Evolutionary conservation across 495 filamentous ascomycete species (phyloP), one percentile per base, ranked within the genome.

Genomic region (Cetradonia linearis): DNA sequence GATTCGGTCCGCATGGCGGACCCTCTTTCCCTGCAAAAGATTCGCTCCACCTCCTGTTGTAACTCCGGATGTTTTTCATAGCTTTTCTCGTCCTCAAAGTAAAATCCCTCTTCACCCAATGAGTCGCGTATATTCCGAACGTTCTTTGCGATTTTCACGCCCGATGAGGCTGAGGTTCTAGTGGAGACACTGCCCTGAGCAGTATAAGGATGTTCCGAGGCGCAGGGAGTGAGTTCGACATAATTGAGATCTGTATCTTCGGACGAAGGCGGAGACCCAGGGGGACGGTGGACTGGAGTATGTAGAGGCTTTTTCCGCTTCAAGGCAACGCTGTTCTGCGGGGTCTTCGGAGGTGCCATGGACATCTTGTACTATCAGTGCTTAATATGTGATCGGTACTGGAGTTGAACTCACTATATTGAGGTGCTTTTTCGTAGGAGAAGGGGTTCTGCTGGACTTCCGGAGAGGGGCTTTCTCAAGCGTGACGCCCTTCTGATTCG

Each of bases 1-100:
- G 47, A 50, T 31, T 50, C 23, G 23, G 47, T 50, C 23, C 47
- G 47, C 47, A 50, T 50, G 23, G 9, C 47, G 16, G 47, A 50
- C 1, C 28, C 23, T 20, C 38, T 42, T 42, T 42, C 38, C 18
- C 38, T 3, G 38, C 38, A 42, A n/a, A 42, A 42, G 14, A 42
- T 42, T n/a, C 38, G 38, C 16, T 42, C 38, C 38, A 42, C 38
- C 38, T n/a, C 38, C 18, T 42, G 38, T 7, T 42, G 16, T n/a
- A 42, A 20, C 14, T 42, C 18, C 2, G 38, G 38, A 11, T 42
- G n/a, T n/a, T 42, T 42, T 11, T 42, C 38, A 42, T 42, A 42
- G 18, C 38, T 42, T 42, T 42, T 18, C 38, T 42, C 38, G 16
- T 42, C 38, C 38, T 42, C 38, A 42, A 42, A 42, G 38, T 42